Evolutionary conservation across 1,284 basidiomycete species (phyloP), one percentile per base, ranked within the genome.

Genomic region (Marasmius sp.): DNA sequence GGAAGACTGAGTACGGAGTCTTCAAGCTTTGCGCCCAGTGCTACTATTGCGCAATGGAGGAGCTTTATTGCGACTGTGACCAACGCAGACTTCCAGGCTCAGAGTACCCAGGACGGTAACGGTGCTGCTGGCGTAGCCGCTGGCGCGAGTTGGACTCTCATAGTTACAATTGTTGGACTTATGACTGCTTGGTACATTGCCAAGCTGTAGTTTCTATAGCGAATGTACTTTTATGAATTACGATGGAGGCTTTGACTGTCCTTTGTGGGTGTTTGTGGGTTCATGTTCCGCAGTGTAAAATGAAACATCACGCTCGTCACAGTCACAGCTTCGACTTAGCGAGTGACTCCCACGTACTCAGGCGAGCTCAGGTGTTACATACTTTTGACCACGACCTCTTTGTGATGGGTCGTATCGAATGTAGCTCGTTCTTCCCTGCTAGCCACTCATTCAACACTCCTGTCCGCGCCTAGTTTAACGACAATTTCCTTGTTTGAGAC

Each of bases 1-100:
- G 65, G 65, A 6, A 36, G 47, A 16, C 57, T 57, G 6, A 37
- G 12, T 10, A 54, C 52, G 34, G 52, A 12, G 14, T 54, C 52
- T 36, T 54, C 52, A 2, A 54, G 34, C 38, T 34, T 54, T 12
- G 52, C 52, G n/a, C 52, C 52, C 2, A 37, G 34, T 8, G 52
- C 33, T 34, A 54, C 52, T 38, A 38, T 54, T 38, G 52, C 52
- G 11, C 12, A 14, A 37, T 54, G 52, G 52, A 37, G 34, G 16
- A 54, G 52, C 18, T 54, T 54, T 18, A 38, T 54, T 9, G 27
- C 27, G 12, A 54, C 52, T 37, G 52, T 34, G 27, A 51, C 50
- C 20, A 20, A 27, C 2, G 5, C 27, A 16, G 45, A 47, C 45
- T 47, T 6, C 45, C 16, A 47, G 6, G 45, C 20, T 47, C 8